Evolutionary conservation across 257 asterid genomes (phyloP), one percentile per base, ranked within the genome.

Genomic region (Cruciata laevipes): DNA sequence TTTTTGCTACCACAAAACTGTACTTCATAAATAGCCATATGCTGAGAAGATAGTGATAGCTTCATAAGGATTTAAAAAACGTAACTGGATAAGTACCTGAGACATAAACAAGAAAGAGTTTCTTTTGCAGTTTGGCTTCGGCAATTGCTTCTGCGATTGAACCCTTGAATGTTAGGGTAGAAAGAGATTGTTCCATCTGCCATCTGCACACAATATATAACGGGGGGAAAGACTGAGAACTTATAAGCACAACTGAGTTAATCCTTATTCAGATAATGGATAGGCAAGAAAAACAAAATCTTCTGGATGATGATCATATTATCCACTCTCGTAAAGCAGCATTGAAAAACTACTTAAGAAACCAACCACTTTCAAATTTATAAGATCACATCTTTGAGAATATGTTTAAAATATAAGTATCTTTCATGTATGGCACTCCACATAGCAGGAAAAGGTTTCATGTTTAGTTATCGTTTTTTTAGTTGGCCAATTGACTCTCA

Each of bases 91-190:
- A 37, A 24, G 30, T 65, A 93, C 99, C 89, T 67, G 94, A 84
- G 69, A 75, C 80, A 76, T 86, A 88, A 77, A 93, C 97, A 11
- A 93, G 89, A 79, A 93, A 89, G 31, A 90, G 95, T 78, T 93
- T 93, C 89, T 88, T 86, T 78, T 90, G 89, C 63, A 60, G 87
- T 66, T 90, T 88, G 49, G 99, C 97, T 84, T 86, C 91, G 61
- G 82, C 59, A 76, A 93, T 83, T 76, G 99, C 97, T 80, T 88
- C 95, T 6, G 57, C 21, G 60, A 90, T 77, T 63, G 97, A 84
- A 74, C 99, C 99, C 82, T 73, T 87, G 80, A 82, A 90, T 58
- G 87, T 78, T 58, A 86, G 95, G 65, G 95, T 79, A 37, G 90
- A 83, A 71, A 93, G 84, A 61, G 90, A 77, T 58, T 66, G 85